phyloP scores from a whole-genome alignment of 139 green algal species.

The Closterium sp. region DNA sequence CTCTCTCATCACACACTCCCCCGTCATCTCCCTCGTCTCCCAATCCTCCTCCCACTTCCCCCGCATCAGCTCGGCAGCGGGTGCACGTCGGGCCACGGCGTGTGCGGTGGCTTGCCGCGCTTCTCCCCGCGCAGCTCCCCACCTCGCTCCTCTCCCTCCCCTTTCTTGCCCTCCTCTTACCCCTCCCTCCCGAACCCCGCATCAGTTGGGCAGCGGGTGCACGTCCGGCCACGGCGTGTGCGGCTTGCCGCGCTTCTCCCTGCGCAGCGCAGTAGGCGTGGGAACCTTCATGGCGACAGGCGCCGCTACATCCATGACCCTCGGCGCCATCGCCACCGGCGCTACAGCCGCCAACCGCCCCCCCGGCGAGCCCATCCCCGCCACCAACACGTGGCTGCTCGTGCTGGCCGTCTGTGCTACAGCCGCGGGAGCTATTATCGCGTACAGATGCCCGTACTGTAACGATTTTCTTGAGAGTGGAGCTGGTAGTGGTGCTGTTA shows the following conservation, averaged over 20 bases:
- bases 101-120: no score
- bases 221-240: slow-evolving; percentile 77
- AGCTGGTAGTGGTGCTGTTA: background rate
- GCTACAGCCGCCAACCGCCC: background rate
- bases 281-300: slow-evolving; percentile 66
- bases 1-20: no score
- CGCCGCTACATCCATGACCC: slow-evolving; percentile 21
- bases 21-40: no score
- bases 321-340: background rate
- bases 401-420: background rate
- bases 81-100: no score
- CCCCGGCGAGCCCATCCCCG: background rate
- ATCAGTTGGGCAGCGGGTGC: slow-evolving; percentile 73
- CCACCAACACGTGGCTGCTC: background rate
- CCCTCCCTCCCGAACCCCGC: background rate
- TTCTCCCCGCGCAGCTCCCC: no score
- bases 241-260: slow-evolving; percentile 56
- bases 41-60: no score
- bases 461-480: background rate
- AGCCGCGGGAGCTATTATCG: background rate
- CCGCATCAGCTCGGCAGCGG: no score
- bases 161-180: background rate
- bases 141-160: background rate
- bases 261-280: slow-evolving; percentile 20
- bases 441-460: background rate